Percentiles rank a stretch among this genome's conserved stretches.
These are phyloP conservation scores for Didymella arachidicola DNA, from an alignment of 2,329 filamentous ascomycete species.

Conservation along the genomic window DNA sequence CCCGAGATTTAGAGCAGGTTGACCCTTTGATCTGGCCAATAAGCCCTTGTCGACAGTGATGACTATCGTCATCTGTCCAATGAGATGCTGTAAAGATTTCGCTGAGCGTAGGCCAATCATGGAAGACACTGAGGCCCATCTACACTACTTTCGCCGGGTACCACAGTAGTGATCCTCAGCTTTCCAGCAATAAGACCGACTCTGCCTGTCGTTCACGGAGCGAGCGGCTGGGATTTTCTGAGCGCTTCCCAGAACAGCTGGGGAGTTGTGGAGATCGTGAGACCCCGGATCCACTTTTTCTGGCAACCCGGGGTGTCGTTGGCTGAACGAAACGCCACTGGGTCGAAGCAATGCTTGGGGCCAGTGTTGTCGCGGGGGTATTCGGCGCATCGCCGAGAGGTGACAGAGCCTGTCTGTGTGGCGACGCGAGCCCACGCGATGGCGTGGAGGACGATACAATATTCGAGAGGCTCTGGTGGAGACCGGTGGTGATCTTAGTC, in stretches of 20 bases:
- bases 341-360: slow-evolving; percentile 8
- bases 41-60: too few relatives aligned
- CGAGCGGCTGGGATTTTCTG: slow-evolving; percentile 30
- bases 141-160: too few relatives aligned
- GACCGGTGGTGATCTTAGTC: slow-evolving; percentile 13
- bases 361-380: background rate
- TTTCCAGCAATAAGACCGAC: slow-evolving; percentile 29
- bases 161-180: slow-evolving; percentile 31
- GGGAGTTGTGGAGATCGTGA: slow-evolving; percentile 44
- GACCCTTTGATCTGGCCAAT: too few relatives aligned
- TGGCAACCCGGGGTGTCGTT: slow-evolving; percentile 33
- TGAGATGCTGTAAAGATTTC: too few relatives aligned
- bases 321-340: slow-evolving; percentile 34
- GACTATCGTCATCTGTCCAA: too few relatives aligned
- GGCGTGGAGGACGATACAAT: background rate
- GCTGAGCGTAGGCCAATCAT: too few relatives aligned
- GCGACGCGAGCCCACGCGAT: slow-evolving; percentile 13
- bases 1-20: too few relatives aligned
- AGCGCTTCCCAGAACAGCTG: slow-evolving; percentile 29
- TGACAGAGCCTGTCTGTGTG: background rate
- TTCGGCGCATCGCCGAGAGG: slow-evolving; percentile 17
- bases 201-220: slow-evolving; percentile 21
- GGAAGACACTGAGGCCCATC: too few relatives aligned
- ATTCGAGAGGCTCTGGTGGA: background rate
- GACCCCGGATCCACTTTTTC: slow-evolving; percentile 40